Base-by-base conservation (phyloP, 2,329 filamentous ascomycete genomes). In the Colletotrichum nymphaeae region DNA sequence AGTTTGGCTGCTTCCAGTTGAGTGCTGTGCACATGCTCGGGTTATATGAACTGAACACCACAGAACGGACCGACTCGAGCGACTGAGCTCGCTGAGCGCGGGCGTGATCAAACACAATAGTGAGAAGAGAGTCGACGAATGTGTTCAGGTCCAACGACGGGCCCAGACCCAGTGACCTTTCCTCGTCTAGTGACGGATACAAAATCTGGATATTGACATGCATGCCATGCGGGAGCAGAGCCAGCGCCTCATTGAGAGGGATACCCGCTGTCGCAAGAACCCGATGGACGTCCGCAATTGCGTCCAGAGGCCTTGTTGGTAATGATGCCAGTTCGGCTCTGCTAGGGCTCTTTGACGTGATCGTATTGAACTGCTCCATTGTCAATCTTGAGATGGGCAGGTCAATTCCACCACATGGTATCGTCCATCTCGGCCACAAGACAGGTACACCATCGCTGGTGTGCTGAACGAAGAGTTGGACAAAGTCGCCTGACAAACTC, bases 1-100 rank as follows among this genome's bases (percentile, higher is more conserved):
- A 99, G 80, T 98, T 99, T 2, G 97, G 97, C 82, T 99, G 97
- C 83, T 99, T 99, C 97, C 97, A 99, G 83, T 99, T 99, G 78
- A 99, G 85, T 5, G 96, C 95, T 19, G 94, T 97, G 84, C 97
- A 99, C 24, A 98, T 90, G 75, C 93, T 93, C 14, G 94, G 88
- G 80, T 97, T 98, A 83, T 96, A 98, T 26, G 95, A 97, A 78
- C 94, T 97, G 81, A 99, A 98, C 12, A 98, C 94, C 65, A 99
- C 93, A 14, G 94, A 97, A 53, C 95, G 89, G 77, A 97, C 92
- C 19, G 92, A 90, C 67, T 94, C 92, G 9, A 94, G 91, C 1
- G 90, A 91, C 75, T 82, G 94, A 75, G 78, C 89, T 77, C 89
- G 85, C 79, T 91, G 89, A 1, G 86, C 85, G 57, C 96, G 90